Percentiles rank a stretch among this genome's conserved stretches.
Conservation (phyloP, 257 asterid genomes). For the Lycium barbarum region DNA sequence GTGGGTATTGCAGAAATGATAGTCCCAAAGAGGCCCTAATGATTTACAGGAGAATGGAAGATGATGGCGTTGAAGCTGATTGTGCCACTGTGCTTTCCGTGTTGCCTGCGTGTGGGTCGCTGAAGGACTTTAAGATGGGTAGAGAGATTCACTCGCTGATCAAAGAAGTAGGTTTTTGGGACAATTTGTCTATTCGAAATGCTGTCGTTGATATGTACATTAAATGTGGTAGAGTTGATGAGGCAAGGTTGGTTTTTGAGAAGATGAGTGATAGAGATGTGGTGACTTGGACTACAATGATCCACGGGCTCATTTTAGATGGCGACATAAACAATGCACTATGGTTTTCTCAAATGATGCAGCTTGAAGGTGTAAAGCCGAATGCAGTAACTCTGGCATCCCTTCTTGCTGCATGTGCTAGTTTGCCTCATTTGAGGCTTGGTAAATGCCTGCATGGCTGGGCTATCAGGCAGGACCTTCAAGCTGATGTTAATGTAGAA, state of each 20-base stretch:
- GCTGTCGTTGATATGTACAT: slow-evolving; percentile 86
- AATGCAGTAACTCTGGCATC: slow-evolving; percentile 83
- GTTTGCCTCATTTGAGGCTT: slow-evolving; percentile 58
- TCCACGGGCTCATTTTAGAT: slow-evolving; percentile 67
- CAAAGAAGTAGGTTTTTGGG: slow-evolving; percentile 51
- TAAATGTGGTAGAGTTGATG: slow-evolving; percentile 71
- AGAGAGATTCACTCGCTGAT: slow-evolving; percentile 63
- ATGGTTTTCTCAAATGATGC: slow-evolving; percentile 71
- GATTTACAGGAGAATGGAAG: slow-evolving; percentile 61
- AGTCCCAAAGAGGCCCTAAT: slow-evolving; percentile 62
- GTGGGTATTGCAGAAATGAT: slow-evolving; percentile 69
- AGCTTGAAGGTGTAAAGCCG: slow-evolving; percentile 77
- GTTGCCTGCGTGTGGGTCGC: slow-evolving; percentile 79
- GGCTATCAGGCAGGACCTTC: slow-evolving; percentile 69
- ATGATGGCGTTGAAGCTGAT: slow-evolving; percentile 61
- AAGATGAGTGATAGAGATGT: slow-evolving; percentile 72
- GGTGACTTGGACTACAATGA: slow-evolving; percentile 83
- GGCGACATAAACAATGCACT: slow-evolving; percentile 54
- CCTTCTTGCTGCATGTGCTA: slow-evolving; percentile 70
- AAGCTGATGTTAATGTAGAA: slow-evolving; percentile 76
- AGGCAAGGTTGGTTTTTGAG: slow-evolving; percentile 67
- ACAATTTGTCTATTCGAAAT: slow-evolving; percentile 67
- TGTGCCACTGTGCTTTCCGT: slow-evolving; percentile 77
- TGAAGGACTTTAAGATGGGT: slow-evolving; percentile 66
- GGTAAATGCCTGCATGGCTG: slow-evolving; percentile 94